A percentile compares a stretch with the other conserved stretches of the same genome.
phyloP scores from a whole-genome alignment of 106 monocot genomes.

The Dendrobium huoshanense region DNA sequence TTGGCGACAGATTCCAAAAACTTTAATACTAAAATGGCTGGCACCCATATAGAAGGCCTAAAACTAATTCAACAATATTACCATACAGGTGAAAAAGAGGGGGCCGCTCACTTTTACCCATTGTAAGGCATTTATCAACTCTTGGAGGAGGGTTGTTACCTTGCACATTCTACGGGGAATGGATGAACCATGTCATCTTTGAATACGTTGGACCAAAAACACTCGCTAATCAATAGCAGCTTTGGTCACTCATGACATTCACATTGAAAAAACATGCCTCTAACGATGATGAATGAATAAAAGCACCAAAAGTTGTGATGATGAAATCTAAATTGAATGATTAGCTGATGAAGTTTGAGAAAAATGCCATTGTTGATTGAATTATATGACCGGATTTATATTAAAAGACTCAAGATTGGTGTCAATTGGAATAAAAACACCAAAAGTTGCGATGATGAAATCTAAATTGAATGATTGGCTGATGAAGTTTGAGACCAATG shows the following conservation, averaged over 20 bases:
- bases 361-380: not conserved
- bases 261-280: no score
- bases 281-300: not conserved
- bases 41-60: no score
- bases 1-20: no score
- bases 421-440: not conserved
- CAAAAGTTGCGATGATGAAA: not conserved
- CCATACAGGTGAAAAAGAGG: not conserved
- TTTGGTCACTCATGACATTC: not conserved
- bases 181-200: not conserved
- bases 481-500: not conserved
- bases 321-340: not conserved
- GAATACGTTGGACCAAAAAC: not conserved
- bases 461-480: not conserved
- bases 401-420: no score
- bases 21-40: no score
- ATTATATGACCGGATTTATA: not conserved
- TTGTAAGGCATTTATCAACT: not conserved
- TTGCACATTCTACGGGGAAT: not conserved
- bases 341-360: not conserved
- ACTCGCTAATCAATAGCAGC: not conserved
- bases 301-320: not conserved
- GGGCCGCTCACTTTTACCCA: not conserved
- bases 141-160: not conserved
- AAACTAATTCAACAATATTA: not conserved